Base-by-base conservation (phyloP, 140 eudicot genomes). In the Ambrosia hybrid region DNA sequence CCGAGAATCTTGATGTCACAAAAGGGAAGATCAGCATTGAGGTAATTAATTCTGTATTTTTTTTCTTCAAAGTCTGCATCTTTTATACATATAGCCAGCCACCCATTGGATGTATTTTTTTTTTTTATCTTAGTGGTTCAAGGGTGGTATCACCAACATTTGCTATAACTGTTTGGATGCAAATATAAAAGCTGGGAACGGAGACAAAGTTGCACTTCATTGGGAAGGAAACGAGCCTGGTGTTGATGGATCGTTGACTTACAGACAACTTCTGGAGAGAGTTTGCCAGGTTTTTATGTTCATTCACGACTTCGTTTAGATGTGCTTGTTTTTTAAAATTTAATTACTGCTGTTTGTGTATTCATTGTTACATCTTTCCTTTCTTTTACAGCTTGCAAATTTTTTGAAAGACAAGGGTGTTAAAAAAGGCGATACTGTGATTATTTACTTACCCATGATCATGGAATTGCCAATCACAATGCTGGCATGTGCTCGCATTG, bases 401-500 rank as follows among this genome's bases (percentile, higher is more conserved):
- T 91, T 83, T 83, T 72, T 90, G 85, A 94, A 86, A 88, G 92
- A 83, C 65, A 71, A 73, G 68, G 99, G 99, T 36, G 85, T 94
- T 46, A 68, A 60, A 65, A 94, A 94, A 90, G 96, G 97, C 51
- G 95, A 90, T 86, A 88, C 94, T 55, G 97, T 90, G 53, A 77
- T 94, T 52, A 82, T 94, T 76, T 94, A 94, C 81, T 77, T 94
- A 81, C 99, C 99, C 51, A 94, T 94, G 99, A 87, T 94, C 52
- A 85, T 86, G 97, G 99, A 94, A 72, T 85, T 94, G 72, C 97
- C 99, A 33, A 90, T 94, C 73, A 84, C 99, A 13, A 94, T 94
- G 99, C 96, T 94, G 64, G 97, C 99, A n/a, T 94, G 99, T 73
- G 95, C 97, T 78, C 96, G 99, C 43, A 90, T 94, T 74, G 99